These are phyloP conservation scores for Plectosphaerella cucumerina DNA, from an alignment of 2,329 filamentous ascomycete genomes.

Conservation along the genomic window DNA sequence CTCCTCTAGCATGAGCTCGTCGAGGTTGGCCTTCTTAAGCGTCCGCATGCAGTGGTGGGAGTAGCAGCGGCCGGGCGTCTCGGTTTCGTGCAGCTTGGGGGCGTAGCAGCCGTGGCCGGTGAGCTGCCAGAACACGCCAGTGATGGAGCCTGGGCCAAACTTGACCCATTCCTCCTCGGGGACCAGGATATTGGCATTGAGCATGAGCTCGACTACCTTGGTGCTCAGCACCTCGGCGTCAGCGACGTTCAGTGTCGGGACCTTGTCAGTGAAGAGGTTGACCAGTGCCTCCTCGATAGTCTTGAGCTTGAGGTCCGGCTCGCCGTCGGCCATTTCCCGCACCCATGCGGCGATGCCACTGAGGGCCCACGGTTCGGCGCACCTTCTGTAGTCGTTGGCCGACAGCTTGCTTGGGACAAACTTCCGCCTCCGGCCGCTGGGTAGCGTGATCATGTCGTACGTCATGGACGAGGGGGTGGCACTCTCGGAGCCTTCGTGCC, in stretches of 20 bases:
- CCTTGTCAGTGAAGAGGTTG: slow-evolving; percentile 86
- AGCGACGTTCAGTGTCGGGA: slow-evolving; percentile 96
- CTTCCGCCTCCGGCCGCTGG: slow-evolving; percentile 72
- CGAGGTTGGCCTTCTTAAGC: slow-evolving; percentile 87
- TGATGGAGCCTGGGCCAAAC: slow-evolving; percentile 74
- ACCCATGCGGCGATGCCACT: slow-evolving; percentile 87
- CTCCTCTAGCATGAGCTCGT: slow-evolving; percentile 66
- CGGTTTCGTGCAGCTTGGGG: slow-evolving; percentile 70
- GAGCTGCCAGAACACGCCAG: slow-evolving; percentile 89
- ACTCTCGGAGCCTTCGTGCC: slow-evolving; percentile 54
- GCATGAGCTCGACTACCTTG: slow-evolving; percentile 75
- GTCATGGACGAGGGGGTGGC: slow-evolving; percentile 51
- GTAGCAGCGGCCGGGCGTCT: slow-evolving; percentile 77
- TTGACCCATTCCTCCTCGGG: slow-evolving; percentile 98
- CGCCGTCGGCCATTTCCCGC: slow-evolving; percentile 83
- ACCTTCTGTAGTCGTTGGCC: slow-evolving; percentile 76
- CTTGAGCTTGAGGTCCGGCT: slow-evolving; percentile 80
- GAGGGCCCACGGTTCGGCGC: slow-evolving; percentile 86
- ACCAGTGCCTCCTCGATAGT: slow-evolving; percentile 84
- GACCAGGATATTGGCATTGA: slow-evolving; percentile 70
- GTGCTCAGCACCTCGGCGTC: slow-evolving; percentile 86
- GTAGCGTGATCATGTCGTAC: slow-evolving; percentile 81
- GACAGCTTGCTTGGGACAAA: slow-evolving; percentile 85
- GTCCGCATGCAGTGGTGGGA: slow-evolving; percentile 91
- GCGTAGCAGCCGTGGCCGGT: slow-evolving; percentile 91